These are phyloP conservation scores for Sporisorium scitamineum DNA, from an alignment of 1,284 basidiomycete species.

Conservation along the genomic window DNA sequence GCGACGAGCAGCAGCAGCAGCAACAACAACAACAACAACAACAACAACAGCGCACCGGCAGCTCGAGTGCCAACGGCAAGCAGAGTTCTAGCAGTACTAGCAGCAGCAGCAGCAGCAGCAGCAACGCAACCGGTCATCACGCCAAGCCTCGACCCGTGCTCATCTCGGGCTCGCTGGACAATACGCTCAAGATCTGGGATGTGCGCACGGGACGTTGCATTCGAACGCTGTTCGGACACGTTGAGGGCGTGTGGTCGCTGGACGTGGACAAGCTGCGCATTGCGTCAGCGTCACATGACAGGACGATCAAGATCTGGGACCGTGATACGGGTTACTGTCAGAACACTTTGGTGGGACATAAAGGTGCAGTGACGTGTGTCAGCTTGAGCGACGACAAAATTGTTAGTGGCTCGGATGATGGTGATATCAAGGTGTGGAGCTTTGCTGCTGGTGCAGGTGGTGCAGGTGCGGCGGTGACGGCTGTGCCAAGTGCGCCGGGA, in stretches of 20 bases:
- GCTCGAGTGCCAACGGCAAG: slow-evolving; percentile 6
- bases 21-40: neutral
- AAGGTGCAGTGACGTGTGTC: slow-evolving; percentile 91
- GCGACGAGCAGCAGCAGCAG: slow-evolving; percentile 14
- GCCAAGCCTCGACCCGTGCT: slow-evolving; percentile 74
- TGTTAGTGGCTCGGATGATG: slow-evolving; percentile 91
- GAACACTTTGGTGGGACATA: slow-evolving; percentile 91
- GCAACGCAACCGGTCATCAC: slow-evolving; percentile 1
- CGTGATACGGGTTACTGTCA: slow-evolving; percentile 88
- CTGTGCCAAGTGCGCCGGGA: neutral
- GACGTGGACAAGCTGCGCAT: slow-evolving; percentile 91
- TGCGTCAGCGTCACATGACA: slow-evolving; percentile 90
- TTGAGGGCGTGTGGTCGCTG: slow-evolving; percentile 94
- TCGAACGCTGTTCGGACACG: slow-evolving; percentile 90
- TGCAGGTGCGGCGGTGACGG: neutral
- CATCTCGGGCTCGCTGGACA: slow-evolving; percentile 91
- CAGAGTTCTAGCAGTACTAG: too few relatives aligned
- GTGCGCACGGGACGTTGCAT: slow-evolving; percentile 84
- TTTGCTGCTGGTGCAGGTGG: slow-evolving; percentile 42
- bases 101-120: slow-evolving; percentile 3
- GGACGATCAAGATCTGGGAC: slow-evolving; percentile 91
- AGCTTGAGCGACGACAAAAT: slow-evolving; percentile 94
- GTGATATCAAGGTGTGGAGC: slow-evolving; percentile 73
- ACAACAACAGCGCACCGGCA: neutral
- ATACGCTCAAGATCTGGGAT: slow-evolving; percentile 97